Percentiles rank a stretch among this genome's conserved stretches.
Evolutionary conservation across 2,329 filamentous ascomycete species (phyloP).

Genomic region (Atkinsonella hypoxylon): DNA sequence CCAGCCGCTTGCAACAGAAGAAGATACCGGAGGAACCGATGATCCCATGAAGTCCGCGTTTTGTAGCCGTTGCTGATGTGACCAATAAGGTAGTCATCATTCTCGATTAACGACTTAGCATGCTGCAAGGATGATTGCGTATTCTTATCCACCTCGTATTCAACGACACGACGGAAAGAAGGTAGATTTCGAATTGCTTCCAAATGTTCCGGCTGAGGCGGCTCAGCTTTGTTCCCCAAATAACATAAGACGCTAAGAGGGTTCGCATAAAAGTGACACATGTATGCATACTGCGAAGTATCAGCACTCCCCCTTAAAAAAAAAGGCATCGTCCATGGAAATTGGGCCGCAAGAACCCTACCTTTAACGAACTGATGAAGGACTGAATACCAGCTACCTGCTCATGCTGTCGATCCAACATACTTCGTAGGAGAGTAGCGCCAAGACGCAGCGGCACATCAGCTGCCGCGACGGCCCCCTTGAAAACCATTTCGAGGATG

Average conservation of each 20-base stretch:
- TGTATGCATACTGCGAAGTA: slow-evolving; percentile 58
- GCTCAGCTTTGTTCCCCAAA: slow-evolving; percentile 11
- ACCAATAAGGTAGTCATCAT: slow-evolving; percentile 41
- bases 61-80: slow-evolving; percentile 23
- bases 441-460: slow-evolving; percentile 51
- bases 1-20: slow-evolving; percentile 31
- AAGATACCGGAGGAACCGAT: slow-evolving; percentile 36
- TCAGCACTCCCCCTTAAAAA: not conserved
- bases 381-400: slow-evolving; percentile 66
- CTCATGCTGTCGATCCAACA: slow-evolving; percentile 62
- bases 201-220: slow-evolving; percentile 47
- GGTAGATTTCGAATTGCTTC: slow-evolving; percentile 55
- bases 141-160: slow-evolving; percentile 32
- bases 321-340: not conserved
- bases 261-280: slow-evolving; percentile 78
- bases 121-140: slow-evolving; percentile 31
- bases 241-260: slow-evolving; percentile 53
- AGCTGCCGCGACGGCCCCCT: slow-evolving; percentile 46
- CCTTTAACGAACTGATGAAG: slow-evolving; percentile 59
- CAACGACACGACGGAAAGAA: slow-evolving; percentile 52
- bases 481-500: slow-evolving; percentile 62
- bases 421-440: slow-evolving; percentile 44
- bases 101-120: slow-evolving; percentile 40
- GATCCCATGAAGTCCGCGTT: slow-evolving; percentile 25
- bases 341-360: slow-evolving; percentile 16